Conservation (phyloP, 371 early-diverging fungal species). For the Mucor plumbeus region DNA sequence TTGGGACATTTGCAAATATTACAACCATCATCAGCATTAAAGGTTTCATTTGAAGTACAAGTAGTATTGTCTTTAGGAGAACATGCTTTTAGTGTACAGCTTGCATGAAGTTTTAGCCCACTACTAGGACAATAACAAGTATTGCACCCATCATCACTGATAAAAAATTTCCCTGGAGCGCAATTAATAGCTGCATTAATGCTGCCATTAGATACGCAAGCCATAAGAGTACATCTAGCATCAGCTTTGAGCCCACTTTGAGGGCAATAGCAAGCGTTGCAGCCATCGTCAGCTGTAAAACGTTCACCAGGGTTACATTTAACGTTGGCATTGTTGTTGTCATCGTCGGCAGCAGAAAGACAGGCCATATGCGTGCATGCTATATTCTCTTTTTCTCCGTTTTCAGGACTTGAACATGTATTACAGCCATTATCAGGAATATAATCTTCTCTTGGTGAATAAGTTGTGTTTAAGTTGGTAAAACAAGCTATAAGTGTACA, state of each 20-base stretch:
- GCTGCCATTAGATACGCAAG: neutral
- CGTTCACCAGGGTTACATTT: neutral
- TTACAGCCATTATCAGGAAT: neutral
- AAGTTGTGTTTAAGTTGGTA: neutral
- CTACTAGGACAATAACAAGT: neutral
- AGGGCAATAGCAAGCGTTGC: neutral
- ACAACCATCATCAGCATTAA: conserved; percentile 1
- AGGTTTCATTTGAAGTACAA: too few relatives aligned
- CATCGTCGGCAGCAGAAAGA: neutral
- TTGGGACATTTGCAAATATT: neutral
- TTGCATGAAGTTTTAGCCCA: neutral
- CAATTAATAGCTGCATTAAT: neutral
- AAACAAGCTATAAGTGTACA: neutral
- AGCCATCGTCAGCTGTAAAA: neutral
- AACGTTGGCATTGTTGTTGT: neutral
- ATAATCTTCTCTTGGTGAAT: neutral
- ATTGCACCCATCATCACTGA: neutral
- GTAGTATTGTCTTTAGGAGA: too few relatives aligned
- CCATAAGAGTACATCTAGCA: neutral
- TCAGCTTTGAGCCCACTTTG: neutral
- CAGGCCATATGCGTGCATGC: neutral
- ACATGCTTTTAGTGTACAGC: too few relatives aligned
- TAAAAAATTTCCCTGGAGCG: neutral
- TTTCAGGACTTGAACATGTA: conserved; percentile 2
- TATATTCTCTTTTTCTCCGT: neutral